Base-by-base conservation (phyloP, 1,284 basidiomycete species). In the Sporisorium exsertum region DNA sequence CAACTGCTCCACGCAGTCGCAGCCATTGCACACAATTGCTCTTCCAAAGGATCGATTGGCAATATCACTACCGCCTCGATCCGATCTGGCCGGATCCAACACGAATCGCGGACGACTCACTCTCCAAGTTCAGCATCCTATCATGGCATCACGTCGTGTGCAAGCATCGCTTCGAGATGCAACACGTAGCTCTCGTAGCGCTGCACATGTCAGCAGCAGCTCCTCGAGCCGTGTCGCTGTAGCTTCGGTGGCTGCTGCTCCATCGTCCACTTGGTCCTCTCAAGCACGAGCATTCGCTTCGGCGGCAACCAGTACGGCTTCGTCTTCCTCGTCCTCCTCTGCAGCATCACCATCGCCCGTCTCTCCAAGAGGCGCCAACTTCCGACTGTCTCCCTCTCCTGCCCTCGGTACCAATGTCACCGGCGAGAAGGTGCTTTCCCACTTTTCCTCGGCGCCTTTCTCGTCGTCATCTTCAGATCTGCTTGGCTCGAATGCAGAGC, bases 401-500 rank as follows among this genome's bases (percentile, higher is more conserved):
- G 57, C 73, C 7, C 60, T 77, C 9, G 74, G 74, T 22, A 54
- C 49, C 37, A 47, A 60, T 15, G 42, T 72, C 24, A 66, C 74
- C 0, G 66, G 70, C 29, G 52, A 72, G 12, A n/a, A 35, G 4
- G 77, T 81, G 9, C 63, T 81, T 24, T 49, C 72, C 15, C 71
- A 74, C 45, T 53, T 81, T 15, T 64, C 72, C 15, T 59, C 67
- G 18, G 32, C 57, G 15, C 64, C 50, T 45, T 81, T 72, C 56
- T 64, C 75, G 16, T 51, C 56, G 15, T 53, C 70, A 37, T 61
- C 61, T 13, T 58, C 64, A 33, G 63, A 72, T 50, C 66, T 81
- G 8, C 47, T 81, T n/a, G 80, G 73, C 18, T 45, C 52, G 16
- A 73, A 81, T 27, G 70, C 68, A 26, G 68, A 63, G 16, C 62